Evolutionary conservation across 2,329 filamentous ascomycete genomes (phyloP).

Genomic region (Alternaria novae-zelandiae): DNA sequence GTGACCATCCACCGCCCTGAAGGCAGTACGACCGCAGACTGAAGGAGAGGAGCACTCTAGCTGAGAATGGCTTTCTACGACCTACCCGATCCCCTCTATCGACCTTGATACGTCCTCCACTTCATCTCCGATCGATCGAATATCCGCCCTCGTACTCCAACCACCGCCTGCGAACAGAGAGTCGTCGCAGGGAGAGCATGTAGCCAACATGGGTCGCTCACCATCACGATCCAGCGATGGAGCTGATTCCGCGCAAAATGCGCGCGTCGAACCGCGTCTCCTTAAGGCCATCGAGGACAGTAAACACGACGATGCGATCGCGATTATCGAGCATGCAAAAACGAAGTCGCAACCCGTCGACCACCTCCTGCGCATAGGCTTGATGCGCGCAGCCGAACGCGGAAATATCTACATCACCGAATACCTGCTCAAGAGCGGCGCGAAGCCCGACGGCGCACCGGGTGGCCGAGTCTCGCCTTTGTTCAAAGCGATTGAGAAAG

Average conservation of each 20-base stretch:
- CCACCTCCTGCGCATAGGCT: slow-evolving; percentile 45
- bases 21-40: not conserved
- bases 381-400: slow-evolving; percentile 45
- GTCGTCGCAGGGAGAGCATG: slow-evolving; percentile 17
- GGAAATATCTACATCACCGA: slow-evolving; percentile 38
- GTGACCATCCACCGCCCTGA: slow-evolving; percentile 17
- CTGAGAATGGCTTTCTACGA: slow-evolving; percentile 9
- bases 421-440: slow-evolving; percentile 42
- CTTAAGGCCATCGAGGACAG: slow-evolving; percentile 45
- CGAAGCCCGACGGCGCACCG: slow-evolving; percentile 43
- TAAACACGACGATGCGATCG: slow-evolving; percentile 37
- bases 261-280: slow-evolving; percentile 43
- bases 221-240: slow-evolving; percentile 47
- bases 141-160: not conserved
- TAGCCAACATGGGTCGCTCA: slow-evolving; percentile 39
- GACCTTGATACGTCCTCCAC: slow-evolving; percentile 13
- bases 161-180: slow-evolving; percentile 2
- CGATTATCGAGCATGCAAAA: slow-evolving; percentile 46
- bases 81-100: slow-evolving; percentile 13
- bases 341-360: slow-evolving; percentile 39
- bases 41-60: not conserved
- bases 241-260: slow-evolving; percentile 32
- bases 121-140: slow-evolving; percentile 9
- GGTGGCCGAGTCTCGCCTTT: slow-evolving; percentile 40
- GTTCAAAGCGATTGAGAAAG: slow-evolving; percentile 42